Evolutionary conservation across 2,329 filamentous ascomycete species (phyloP), one percentile per base, ranked within the genome.

Genomic region (Aphanoascus verrucosus): DNA sequence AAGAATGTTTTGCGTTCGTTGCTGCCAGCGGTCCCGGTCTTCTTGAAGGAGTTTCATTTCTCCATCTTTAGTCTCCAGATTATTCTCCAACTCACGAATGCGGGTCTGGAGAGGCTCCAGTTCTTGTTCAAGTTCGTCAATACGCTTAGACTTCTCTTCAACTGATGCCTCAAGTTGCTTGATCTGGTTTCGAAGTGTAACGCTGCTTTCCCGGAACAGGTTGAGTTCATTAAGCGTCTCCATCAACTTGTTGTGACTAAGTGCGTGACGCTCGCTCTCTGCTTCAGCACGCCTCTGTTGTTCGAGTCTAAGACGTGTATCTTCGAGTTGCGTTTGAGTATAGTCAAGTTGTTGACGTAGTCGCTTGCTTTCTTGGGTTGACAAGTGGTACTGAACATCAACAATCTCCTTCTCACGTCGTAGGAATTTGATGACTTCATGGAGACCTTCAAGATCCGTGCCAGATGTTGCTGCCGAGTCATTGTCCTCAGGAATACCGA

Each of bases 371-470:
- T 98, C 93, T 62, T 94, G 88, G 0, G 83, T 78, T 62, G 91
- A 90, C 43, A 97, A 77, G 61, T 96, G 90, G 62, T 89, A 86
- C 64, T 97, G 91, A n/a, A 96, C 88, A 62, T 98, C 91, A 7
- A 96, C 79, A 59, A 98, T 97, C 66, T 97, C 93, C 74, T 97
- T 98, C 71, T 98, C 94, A 41, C 88, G 85, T 44, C 91, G 85
- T 57, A 98, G 75, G 67, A 93, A 98, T 57, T 81, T 85, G 70
- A 94, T 94, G 54, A 98, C 81, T 63, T 97, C 91, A 57, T 93
- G 86, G 8, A 95, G 79, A 51, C 86, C 87, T 59, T 88, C 86
- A 8, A 83, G 73, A 40, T 80, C 82, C 3, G 79, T 72, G 5
- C 76, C 70, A 14, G 77, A 69, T 1, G 76, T 68, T 11, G 74